Evolutionary conservation across 2,329 filamentous ascomycete species (phyloP).

Genomic region (Arachnomyces sp.): DNA sequence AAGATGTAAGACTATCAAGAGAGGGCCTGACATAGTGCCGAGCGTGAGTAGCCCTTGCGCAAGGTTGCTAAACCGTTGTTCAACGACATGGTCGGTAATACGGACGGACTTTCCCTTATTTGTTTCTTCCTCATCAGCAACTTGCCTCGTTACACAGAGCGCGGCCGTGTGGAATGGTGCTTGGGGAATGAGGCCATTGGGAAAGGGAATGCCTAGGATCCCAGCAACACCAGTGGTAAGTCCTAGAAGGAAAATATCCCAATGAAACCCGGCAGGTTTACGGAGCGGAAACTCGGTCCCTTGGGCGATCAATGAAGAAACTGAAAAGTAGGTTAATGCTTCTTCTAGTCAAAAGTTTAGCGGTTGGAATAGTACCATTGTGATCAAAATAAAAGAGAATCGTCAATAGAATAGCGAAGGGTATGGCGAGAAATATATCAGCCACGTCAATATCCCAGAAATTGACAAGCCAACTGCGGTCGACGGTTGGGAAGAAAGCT

Average conservation of each 20-base stretch:
- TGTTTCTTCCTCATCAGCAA: slow-evolving; percentile 50
- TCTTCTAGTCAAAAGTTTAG: slow-evolving; percentile 10
- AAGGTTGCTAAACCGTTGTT: slow-evolving; percentile 72
- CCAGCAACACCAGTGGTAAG: slow-evolving; percentile 69
- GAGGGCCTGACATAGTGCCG: slow-evolving; percentile 68
- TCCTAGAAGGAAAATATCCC: slow-evolving; percentile 75
- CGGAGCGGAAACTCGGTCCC: slow-evolving; percentile 73
- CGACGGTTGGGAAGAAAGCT: slow-evolving; percentile 69
- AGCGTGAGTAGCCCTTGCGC: slow-evolving; percentile 70
- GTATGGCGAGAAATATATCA: slow-evolving; percentile 77
- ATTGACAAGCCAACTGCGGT: slow-evolving; percentile 67
- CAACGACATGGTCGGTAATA: slow-evolving; percentile 55
- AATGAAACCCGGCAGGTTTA: slow-evolving; percentile 78
- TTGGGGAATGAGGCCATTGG: slow-evolving; percentile 76
- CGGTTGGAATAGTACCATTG: slow-evolving; percentile 51
- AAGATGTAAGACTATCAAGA: slow-evolving; percentile 65
- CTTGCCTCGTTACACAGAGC: slow-evolving; percentile 60
- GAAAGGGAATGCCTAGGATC: slow-evolving; percentile 69
- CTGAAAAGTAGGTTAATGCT: slow-evolving; percentile 32
- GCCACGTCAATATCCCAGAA: slow-evolving; percentile 70
- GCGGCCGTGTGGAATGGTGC: slow-evolving; percentile 75
- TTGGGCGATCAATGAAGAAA: slow-evolving; percentile 74
- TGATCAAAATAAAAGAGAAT: slow-evolving; percentile 87
- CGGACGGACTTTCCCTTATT: slow-evolving; percentile 53
- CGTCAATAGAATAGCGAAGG: slow-evolving; percentile 75